phyloP scores from a whole-genome alignment of 2,329 filamentous ascomycete genomes.

The Hymenoscyphus salicellus region DNA sequence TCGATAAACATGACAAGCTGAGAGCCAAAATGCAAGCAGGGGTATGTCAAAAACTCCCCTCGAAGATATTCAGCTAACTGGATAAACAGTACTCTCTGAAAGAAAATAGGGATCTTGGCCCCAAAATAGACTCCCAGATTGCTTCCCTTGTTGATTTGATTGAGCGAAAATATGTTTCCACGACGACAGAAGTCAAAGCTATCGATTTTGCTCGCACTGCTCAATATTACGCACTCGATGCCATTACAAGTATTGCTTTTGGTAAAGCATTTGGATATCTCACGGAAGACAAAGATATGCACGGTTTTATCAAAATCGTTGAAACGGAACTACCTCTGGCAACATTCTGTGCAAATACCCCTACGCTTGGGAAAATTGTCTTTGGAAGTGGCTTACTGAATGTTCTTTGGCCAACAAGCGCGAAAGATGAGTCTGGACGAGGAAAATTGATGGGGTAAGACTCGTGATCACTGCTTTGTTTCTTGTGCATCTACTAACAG shows the following conservation, averaged over 20 bases:
- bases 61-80: conserved; percentile 26
- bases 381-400: background rate
- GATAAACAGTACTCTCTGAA: conserved; percentile 50
- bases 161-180: conserved; percentile 47
- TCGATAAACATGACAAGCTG: conserved; percentile 41
- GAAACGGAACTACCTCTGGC: background rate
- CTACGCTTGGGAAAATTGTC: background rate
- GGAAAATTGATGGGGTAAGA: background rate
- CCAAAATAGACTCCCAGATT: conserved; percentile 48
- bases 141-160: conserved; percentile 48
- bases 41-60: conserved; percentile 32
- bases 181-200: conserved; percentile 41
- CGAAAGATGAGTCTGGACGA: background rate
- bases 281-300: conserved; percentile 45
- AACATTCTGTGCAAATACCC: background rate
- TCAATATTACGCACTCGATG: conserved; percentile 54
- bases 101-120: conserved; percentile 50
- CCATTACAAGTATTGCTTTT: conserved; percentile 51
- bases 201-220: conserved; percentile 45
- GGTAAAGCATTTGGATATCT: conserved; percentile 50
- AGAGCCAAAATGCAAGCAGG: conserved; percentile 50
- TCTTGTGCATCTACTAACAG: background rate
- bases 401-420: conserved; percentile 1
- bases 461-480: background rate
- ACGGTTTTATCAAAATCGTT: background rate